A percentile compares a stretch with the other conserved stretches of the same genome.
These are phyloP conservation scores for Mallotus repandus DNA, from an alignment of 441 rosid species.

Conservation along the genomic window DNA sequence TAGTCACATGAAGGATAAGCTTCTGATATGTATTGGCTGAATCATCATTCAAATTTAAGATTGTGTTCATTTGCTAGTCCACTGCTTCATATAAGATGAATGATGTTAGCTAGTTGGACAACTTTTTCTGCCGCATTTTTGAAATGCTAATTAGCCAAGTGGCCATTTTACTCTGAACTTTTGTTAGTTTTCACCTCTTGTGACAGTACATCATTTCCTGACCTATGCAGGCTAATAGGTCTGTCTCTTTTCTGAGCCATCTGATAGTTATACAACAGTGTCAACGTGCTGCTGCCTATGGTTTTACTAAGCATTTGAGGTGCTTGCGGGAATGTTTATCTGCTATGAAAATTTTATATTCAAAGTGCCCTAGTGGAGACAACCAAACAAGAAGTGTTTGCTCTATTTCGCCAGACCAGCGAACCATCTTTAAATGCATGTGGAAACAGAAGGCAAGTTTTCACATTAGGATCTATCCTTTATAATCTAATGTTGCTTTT, in stretches of 20 bases:
- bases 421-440: constrained; percentile 50
- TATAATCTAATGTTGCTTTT: constrained; percentile 1
- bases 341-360: constrained; percentile 41
- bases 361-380: constrained; percentile 28
- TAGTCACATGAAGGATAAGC: neutral
- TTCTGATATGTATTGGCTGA: neutral
- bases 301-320: constrained; percentile 52
- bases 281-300: constrained; percentile 70
- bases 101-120: neutral
- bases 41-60: neutral
- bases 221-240: constrained; percentile 57
- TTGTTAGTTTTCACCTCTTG: neutral
- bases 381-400: constrained; percentile 30
- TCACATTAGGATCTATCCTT: constrained; percentile 8
- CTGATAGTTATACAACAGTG: constrained; percentile 72
- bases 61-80: neutral
- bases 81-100: neutral
- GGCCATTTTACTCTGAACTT: neutral
- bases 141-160: neutral
- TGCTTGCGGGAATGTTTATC: constrained; percentile 45
- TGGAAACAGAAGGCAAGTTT: constrained; percentile 81
- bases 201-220: neutral
- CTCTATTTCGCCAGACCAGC: constrained; percentile 53
- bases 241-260: constrained; percentile 82
- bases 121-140: neutral